phyloP scores from a whole-genome alignment of 2,329 filamentous ascomycete species.

The Neopestalotiopsis sp. region DNA sequence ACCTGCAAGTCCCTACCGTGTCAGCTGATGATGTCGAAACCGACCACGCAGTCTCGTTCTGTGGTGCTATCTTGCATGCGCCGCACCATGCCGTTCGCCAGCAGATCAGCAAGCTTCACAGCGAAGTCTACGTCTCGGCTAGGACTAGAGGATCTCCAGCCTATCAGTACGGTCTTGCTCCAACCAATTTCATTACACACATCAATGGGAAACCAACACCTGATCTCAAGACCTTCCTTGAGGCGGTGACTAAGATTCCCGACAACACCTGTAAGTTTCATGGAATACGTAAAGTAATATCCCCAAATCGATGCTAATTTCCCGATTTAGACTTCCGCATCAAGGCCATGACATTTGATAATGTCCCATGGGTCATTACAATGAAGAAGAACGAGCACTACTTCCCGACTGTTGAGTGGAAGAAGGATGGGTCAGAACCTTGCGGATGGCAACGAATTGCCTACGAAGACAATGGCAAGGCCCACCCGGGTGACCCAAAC shows the following conservation, averaged over 20 bases:
- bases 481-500: constrained; percentile 57
- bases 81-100: constrained; percentile 96
- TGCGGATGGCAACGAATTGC: constrained; percentile 69
- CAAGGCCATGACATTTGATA: constrained; percentile 97
- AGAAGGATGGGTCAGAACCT: constrained; percentile 63
- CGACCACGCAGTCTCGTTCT: constrained; percentile 89
- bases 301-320: neutral
- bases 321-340: constrained; percentile 79
- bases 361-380: constrained; percentile 98
- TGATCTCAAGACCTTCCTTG: constrained; percentile 80
- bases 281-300: constrained; percentile 9
- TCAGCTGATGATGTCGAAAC: constrained; percentile 91
- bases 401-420: constrained; percentile 74
- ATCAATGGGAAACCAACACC: constrained; percentile 89
- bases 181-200: constrained; percentile 96
- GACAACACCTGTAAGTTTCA: constrained; percentile 82
- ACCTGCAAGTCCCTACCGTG: constrained; percentile 80
- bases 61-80: constrained; percentile 88
- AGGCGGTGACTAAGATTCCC: constrained; percentile 82
- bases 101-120: constrained; percentile 95
- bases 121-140: constrained; percentile 93
- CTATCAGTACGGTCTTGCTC: constrained; percentile 89
- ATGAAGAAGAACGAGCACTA: constrained; percentile 99
- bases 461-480: constrained; percentile 59
- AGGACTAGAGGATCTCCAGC: constrained; percentile 81